phyloP scores from a whole-genome alignment of 2,329 filamentous ascomycete species.

The Chrysoporthe cubensis region DNA sequence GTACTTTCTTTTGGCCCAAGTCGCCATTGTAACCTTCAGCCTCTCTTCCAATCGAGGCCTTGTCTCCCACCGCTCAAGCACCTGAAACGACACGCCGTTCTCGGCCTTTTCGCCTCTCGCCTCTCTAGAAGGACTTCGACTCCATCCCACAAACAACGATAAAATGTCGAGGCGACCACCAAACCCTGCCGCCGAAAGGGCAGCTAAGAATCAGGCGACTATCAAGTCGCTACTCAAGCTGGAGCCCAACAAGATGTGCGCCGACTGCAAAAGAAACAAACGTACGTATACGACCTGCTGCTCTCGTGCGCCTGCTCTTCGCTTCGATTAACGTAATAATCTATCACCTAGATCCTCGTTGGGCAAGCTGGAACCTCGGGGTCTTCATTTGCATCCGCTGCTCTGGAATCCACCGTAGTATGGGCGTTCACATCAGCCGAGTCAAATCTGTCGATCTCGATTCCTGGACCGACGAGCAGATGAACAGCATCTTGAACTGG shows the following conservation, averaged over 20 bases:
- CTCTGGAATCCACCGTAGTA: constrained; percentile 96
- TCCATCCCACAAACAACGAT: constrained; percentile 31
- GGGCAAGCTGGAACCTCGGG: constrained; percentile 98
- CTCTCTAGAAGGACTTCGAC: neutral
- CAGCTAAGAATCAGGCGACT: constrained; percentile 89
- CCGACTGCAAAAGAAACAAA: constrained; percentile 99
- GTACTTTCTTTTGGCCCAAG: neutral
- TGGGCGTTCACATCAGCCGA: constrained; percentile 97
- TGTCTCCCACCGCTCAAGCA: neutral
- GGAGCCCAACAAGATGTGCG: constrained; percentile 94
- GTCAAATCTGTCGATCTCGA: constrained; percentile 99
- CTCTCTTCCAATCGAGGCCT: neutral
- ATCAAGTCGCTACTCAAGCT: constrained; percentile 95
- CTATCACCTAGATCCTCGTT: constrained; percentile 76
- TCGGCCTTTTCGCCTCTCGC: neutral
- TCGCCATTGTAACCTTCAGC: neutral
- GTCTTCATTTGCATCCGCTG: constrained; percentile 98
- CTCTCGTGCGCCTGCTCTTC: no score
- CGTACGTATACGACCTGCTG: constrained; percentile 58
- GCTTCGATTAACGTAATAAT: constrained; percentile 10
- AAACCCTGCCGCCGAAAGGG: constrained; percentile 81
- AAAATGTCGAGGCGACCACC: constrained; percentile 77
- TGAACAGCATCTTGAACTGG: constrained; percentile 93
- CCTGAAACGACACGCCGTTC: neutral
- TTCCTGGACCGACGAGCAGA: constrained; percentile 97